Evolutionary conservation across 2,329 filamentous ascomycete species (phyloP).

Genomic region (Hirsutella minnesotensis): DNA sequence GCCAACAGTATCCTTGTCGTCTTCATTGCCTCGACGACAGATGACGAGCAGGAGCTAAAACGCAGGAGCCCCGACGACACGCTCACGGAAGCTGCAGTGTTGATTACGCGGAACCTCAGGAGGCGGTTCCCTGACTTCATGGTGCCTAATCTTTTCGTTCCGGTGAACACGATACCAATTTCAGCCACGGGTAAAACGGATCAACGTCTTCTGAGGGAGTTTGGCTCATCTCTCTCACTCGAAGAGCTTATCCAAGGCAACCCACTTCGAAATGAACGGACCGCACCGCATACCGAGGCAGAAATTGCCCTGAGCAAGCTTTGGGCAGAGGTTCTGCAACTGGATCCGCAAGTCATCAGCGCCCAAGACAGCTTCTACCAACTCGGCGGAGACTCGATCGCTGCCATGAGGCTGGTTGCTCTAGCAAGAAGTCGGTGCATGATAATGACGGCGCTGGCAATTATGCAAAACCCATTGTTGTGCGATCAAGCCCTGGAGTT

Average conservation of each 20-base stretch:
- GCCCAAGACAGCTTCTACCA: conserved; percentile 6
- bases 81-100: no score
- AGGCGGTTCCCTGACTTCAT: conserved; percentile 9
- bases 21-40: no score
- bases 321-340: conserved; percentile 23
- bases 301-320: conserved; percentile 12
- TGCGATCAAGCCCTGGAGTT: conserved; percentile 6
- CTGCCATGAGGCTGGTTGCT: conserved; percentile 25
- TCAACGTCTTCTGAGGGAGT: conserved; percentile 2
- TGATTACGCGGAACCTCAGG: no score
- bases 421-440: conserved; percentile 13
- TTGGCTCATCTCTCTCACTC: conserved; percentile 10
- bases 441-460: conserved; percentile 4
- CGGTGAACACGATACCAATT: conserved; percentile 4
- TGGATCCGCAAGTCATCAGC: background rate
- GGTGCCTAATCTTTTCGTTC: conserved; percentile 7
- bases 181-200: conserved; percentile 7
- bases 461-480: conserved; percentile 6
- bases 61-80: no score
- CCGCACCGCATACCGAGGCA: conserved; percentile 5
- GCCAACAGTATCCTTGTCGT: no score
- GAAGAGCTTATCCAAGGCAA: background rate
- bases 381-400: conserved; percentile 27
- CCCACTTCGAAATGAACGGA: conserved; percentile 1
- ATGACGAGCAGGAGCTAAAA: no score